Evolutionary conservation across 2,329 filamentous ascomycete genomes (phyloP), one percentile per base, ranked within the genome.

Genomic region (Trichoderma sp.): DNA sequence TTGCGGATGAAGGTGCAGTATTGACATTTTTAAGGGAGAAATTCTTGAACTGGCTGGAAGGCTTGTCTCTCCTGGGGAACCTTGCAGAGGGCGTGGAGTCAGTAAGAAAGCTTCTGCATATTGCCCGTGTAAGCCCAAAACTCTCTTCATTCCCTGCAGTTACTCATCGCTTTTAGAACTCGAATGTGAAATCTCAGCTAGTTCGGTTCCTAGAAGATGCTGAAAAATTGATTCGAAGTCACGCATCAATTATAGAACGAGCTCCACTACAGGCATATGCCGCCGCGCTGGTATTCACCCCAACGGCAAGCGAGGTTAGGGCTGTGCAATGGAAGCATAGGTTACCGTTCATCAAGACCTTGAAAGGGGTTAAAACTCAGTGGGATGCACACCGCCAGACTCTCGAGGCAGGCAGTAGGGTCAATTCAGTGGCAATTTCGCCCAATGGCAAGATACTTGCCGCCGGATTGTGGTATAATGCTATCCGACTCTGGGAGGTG

Each of bases 181-280:
- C 16, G 3, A n/a, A n/a, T 43, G 16, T 43, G 5, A 4, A 35
- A 13, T 35, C 33, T 11, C 33, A 5, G 31, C 43, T 76, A 13
- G 56, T 74, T 65, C 24, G 49, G 1, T 82, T 83, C 65, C 68
- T 83, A n/a, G 31, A 57, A 3, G 49, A 70, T 35, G 62, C 72
- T 11, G 69, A 73, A 35, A 57, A 33, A 16, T 80, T 77, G 73
- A 72, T 77, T 24, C 56, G 72, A 5, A 69, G 71, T 71, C 67
- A 71, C 66, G 74, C 72, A 71, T 67, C 68, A 55, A 62, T 74
- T 55, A 77, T 81, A 57, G 69, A 77, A 52, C 71, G 69, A 6
- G 65, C 73, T 31, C 74, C 78, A 21, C 70, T 77, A 10, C 79
- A 82, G 70, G 69, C 73, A 27, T 82, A 82, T 71, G 74, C 68